Base-by-base conservation (phyloP, 2,329 filamentous ascomycete genomes). In the Niveomyces coronatus region DNA sequence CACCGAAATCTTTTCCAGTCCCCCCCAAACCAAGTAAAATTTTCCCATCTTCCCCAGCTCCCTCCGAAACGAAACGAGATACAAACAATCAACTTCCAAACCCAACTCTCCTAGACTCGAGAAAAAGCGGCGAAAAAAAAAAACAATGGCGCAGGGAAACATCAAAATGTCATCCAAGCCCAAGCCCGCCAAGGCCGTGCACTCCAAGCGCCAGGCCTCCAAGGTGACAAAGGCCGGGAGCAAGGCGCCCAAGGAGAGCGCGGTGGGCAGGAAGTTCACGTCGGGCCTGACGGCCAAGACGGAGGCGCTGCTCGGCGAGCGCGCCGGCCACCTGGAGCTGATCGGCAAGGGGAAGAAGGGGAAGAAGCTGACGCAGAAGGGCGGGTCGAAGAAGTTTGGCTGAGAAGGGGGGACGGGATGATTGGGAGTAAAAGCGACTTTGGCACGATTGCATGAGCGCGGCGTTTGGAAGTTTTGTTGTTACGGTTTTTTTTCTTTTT, bases 311-410 rank as follows among this genome's bases (percentile, higher is more conserved):
- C 63, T 78, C 28, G 72, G 72, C 43, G 70, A 76, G 61, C 60
- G 73, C 8, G 74, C 70, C 5, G 72, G 74, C 0, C 74, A 78
- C 42, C 55, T 78, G 17, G 74, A 78, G 60, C 52, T 77, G 45
- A 73, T 77, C 44, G 73, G 70, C 22, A 66, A 70, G 56, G 67
- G 68, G 9, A 70, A 72, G 55, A 74, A 68, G 54, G 54, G 49
- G 31, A 62, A 61, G 53, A 63, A 56, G 49, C 43, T 53, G 35
- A 59, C 58, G 32, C 49, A 57, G 34, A 64, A 64, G 59, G 70
- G 68, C 22, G 71, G 71, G 5, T 67, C 64, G 13, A 65, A 65
- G 55, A 72, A 71, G 59, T 76, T 72, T 58, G 71, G 71, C 39
- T 75, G 65, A 65, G 35, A n/a, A n/a, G n/a, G n/a, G n/a, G n/a